phyloP scores from a whole-genome alignment of 768 basidiomycete species.

The Russula earlei region DNA sequence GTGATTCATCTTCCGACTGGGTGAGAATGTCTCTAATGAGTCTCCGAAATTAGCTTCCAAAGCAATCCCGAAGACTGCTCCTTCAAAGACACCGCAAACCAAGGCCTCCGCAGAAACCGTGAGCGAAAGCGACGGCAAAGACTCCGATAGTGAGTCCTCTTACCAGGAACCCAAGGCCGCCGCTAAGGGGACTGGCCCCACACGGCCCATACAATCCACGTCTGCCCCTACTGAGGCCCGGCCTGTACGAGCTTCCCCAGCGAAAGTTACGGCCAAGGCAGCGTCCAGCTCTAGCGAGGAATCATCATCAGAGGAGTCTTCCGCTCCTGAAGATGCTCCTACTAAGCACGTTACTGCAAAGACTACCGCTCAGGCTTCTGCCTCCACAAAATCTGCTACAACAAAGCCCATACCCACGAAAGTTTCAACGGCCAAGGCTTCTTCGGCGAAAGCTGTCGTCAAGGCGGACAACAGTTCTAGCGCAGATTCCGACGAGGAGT shows the following conservation, averaged over 20 bases:
- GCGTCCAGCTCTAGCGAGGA: slow-evolving; percentile 16
- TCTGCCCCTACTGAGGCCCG: slow-evolving; percentile 20
- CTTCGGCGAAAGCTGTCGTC: too few species aligned
- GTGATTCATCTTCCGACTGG: slow-evolving; percentile 14
- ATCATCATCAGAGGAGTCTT: background rate
- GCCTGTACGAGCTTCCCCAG: slow-evolving; percentile 28
- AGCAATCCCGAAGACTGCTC: background rate
- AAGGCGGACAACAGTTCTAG: too few species aligned
- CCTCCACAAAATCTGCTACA: background rate
- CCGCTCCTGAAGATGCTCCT: background rate
- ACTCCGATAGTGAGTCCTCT: slow-evolving; percentile 10
- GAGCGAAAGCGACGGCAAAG: background rate
- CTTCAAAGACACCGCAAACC: background rate
- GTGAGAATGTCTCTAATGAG: slow-evolving; percentile 13
- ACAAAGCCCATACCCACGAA: background rate
- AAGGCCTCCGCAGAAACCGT: background rate
- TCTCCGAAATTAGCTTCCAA: background rate
- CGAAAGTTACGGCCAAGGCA: slow-evolving; percentile 1
- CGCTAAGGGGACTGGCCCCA: background rate
- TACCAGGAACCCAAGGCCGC: background rate
- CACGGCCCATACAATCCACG: slow-evolving; percentile 6
- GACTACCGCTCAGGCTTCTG: background rate
- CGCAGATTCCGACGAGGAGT: too few species aligned
- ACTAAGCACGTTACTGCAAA: slow-evolving; percentile 11
- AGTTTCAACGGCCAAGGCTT: too few species aligned